phyloP scores from a whole-genome alignment of 139 green algal species.

The Auxenochlorella protothecoides region DNA sequence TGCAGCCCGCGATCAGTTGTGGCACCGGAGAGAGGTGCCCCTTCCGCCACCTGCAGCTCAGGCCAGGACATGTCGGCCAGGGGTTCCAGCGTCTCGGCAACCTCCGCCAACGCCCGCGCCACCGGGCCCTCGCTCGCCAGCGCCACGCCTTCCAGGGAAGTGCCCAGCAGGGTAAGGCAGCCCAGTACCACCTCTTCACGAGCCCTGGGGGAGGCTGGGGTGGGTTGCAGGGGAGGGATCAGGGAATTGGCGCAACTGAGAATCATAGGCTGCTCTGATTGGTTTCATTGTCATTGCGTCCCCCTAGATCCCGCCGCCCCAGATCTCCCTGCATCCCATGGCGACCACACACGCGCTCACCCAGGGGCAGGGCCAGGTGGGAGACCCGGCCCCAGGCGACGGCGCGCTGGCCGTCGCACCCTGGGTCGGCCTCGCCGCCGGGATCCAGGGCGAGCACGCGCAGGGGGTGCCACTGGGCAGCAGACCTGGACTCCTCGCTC shows the following conservation, averaged over 20 bases:
- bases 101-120: constrained; percentile 1
- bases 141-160: constrained; percentile 15
- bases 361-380: constrained; percentile 8
- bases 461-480: constrained; percentile 12
- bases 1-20: not conserved
- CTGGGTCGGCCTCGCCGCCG: not conserved
- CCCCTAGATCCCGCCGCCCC: too few relatives aligned
- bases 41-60: not conserved
- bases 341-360: constrained; percentile 5
- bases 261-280: not conserved
- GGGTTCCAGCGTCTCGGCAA: constrained; percentile 9
- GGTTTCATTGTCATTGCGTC: not conserved
- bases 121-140: constrained; percentile 24
- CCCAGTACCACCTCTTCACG: constrained; percentile 36
- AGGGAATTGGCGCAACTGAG: not conserved
- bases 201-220: constrained; percentile 12
- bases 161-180: constrained; percentile 45
- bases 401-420: not conserved
- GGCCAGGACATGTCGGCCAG: not conserved
- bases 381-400: constrained; percentile 11
- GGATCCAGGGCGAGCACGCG: constrained; percentile 2
- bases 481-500: constrained; percentile 13
- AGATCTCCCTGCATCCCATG: constrained; percentile 8
- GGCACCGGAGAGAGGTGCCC: not conserved
- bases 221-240: too few relatives aligned